Percentiles rank a stretch among this genome's conserved stretches.
These are phyloP conservation scores for Lachnellula cervina DNA, from an alignment of 2,329 filamentous ascomycete genomes.

Conservation along the genomic window DNA sequence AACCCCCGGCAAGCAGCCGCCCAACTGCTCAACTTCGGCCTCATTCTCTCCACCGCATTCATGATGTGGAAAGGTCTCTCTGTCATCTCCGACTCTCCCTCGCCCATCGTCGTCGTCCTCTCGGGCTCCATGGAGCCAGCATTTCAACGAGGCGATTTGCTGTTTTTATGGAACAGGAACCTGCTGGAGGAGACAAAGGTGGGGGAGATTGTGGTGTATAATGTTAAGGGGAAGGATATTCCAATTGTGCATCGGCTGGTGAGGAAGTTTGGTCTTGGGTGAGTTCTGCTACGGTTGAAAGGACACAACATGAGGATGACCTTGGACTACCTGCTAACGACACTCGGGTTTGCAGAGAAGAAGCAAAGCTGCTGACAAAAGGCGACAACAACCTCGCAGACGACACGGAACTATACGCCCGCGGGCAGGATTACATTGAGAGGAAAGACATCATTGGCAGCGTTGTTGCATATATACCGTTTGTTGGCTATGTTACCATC, in stretches of 20 bases:
- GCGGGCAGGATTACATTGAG: slow-evolving; percentile 79
- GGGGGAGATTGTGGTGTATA: slow-evolving; percentile 72
- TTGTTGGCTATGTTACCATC: slow-evolving; percentile 96
- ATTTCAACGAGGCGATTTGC: slow-evolving; percentile 53
- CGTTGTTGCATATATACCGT: slow-evolving; percentile 86
- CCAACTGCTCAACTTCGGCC: slow-evolving; percentile 67
- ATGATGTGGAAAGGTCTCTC: slow-evolving; percentile 71
- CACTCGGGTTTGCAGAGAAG: slow-evolving; percentile 35
- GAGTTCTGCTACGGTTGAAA: slow-evolving; percentile 25
- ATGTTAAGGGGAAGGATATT: slow-evolving; percentile 81
- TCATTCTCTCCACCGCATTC: slow-evolving; percentile 68
- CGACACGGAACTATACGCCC: slow-evolving; percentile 86
- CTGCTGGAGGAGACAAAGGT: slow-evolving; percentile 54
- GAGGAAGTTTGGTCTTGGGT: slow-evolving; percentile 62
- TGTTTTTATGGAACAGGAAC: slow-evolving; percentile 56
- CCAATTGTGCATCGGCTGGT: slow-evolving; percentile 95
- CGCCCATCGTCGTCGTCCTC: slow-evolving; percentile 56
- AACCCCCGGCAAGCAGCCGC: slow-evolving; percentile 62
- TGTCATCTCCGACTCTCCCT: slow-evolving; percentile 55
- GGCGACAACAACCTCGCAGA: slow-evolving; percentile 95
- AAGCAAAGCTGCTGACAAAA: slow-evolving; percentile 82
- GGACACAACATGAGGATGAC: no score
- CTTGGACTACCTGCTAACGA: slow-evolving; percentile 3
- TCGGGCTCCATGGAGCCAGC: slow-evolving; percentile 59
- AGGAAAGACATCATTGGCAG: slow-evolving; percentile 89